A percentile compares a stretch with the other conserved stretches of the same genome.
phyloP scores from a whole-genome alignment of 768 basidiomycete genomes.

The Daedaleopsis sinensis region DNA sequence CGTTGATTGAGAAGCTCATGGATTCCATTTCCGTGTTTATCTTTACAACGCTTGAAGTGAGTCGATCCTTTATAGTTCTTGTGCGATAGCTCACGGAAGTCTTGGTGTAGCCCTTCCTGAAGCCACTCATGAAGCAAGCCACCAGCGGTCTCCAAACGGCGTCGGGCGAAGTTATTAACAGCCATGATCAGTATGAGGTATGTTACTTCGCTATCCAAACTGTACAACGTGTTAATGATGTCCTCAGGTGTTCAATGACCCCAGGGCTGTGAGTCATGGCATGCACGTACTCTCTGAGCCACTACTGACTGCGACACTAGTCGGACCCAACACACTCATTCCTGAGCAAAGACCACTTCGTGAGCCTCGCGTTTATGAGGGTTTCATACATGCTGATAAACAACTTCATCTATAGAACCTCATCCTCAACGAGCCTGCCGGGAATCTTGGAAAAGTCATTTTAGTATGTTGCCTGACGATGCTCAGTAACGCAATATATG shows the following conservation, averaged over 20 bases:
- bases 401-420: conserved; percentile 51
- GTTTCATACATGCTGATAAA: too few relatives aligned
- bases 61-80: not conserved
- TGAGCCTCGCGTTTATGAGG: conserved; percentile 34
- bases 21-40: conserved; percentile 81
- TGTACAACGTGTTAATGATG: not conserved
- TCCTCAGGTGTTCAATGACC: conserved; percentile 73
- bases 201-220: conserved; percentile 2
- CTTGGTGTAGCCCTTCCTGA: conserved; percentile 68
- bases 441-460: conserved; percentile 68
- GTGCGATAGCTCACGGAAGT: not conserved
- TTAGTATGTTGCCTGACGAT: conserved; percentile 46
- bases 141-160: conserved; percentile 62
- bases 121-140: conserved; percentile 74
- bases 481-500: too few relatives aligned
- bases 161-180: conserved; percentile 79
- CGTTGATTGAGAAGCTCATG: conserved; percentile 77
- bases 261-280: conserved; percentile 58
- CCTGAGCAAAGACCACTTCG: conserved; percentile 88
- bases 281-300: not conserved
- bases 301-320: conserved; percentile 34
- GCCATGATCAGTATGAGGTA: conserved; percentile 78
- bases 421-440: conserved; percentile 83
- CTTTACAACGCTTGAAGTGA: conserved; percentile 79
- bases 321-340: conserved; percentile 90